A percentile compares a stretch with the other conserved stretches of the same genome.
Conservation (phyloP, 257 asterid genomes). For the Solanum raphanifolium region DNA sequence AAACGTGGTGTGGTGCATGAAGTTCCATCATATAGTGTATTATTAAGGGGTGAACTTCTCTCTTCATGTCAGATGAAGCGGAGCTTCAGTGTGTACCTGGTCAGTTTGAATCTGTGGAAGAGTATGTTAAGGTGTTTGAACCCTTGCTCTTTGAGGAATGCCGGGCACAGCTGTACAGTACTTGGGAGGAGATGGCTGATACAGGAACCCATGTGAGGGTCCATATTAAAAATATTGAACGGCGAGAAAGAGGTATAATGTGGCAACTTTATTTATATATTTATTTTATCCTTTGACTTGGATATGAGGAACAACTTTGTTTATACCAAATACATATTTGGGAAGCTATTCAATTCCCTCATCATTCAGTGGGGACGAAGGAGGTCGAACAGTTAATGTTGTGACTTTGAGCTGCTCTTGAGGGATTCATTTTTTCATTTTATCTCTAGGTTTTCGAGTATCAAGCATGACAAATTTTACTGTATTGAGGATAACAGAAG, state of each 20-base stretch:
- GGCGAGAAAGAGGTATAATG: constrained; percentile 84
- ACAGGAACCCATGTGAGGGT: constrained; percentile 68
- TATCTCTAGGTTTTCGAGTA: background rate
- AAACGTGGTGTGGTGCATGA: background rate
- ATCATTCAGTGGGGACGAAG: background rate
- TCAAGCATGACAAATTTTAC: background rate
- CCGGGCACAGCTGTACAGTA: constrained; percentile 85
- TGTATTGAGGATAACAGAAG: background rate
- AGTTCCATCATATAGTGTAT: background rate
- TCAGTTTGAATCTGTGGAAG: constrained; percentile 84
- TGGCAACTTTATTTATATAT: constrained; percentile 1
- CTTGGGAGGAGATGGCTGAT: constrained; percentile 87
- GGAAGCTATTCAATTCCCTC: background rate
- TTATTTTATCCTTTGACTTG: background rate
- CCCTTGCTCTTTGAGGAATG: constrained; percentile 99
- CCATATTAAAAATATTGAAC: constrained; percentile 60
- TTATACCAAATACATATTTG: background rate
- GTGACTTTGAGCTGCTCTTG: background rate
- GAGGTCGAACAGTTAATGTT: background rate
- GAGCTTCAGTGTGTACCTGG: constrained; percentile 95
- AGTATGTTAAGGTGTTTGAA: constrained; percentile 84
- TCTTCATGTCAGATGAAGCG: constrained; percentile 62
- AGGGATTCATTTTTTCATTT: background rate
- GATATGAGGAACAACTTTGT: background rate
- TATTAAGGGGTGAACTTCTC: constrained; percentile 8